Evolutionary conservation across 2,329 filamentous ascomycete species (phyloP).

Genomic region (Colletotrichum sp.): DNA sequence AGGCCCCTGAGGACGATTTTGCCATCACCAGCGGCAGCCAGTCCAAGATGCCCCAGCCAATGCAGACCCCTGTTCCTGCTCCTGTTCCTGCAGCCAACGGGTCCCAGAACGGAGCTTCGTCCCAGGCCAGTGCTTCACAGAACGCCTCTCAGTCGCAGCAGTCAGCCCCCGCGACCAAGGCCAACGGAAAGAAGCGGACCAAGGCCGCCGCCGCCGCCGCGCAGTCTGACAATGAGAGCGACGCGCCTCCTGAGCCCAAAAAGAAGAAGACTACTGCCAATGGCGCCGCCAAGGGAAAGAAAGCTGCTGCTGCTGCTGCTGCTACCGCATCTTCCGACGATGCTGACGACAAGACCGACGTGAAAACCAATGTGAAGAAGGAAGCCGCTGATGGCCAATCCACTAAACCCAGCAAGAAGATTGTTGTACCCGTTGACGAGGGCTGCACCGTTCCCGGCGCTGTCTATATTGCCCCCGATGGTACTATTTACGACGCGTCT

Average conservation of each 20-base stretch:
- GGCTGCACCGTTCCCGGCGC: conserved; percentile 39
- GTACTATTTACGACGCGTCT: conserved; percentile 78
- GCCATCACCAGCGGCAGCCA: conserved; percentile 17
- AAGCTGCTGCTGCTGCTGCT: not conserved
- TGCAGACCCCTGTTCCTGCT: not conserved
- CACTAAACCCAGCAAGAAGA: conserved; percentile 45
- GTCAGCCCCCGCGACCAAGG: not conserved
- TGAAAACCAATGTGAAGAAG: conserved; percentile 28
- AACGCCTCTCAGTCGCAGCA: not conserved
- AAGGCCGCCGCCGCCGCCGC: conserved; percentile 24
- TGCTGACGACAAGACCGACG: conserved; percentile 28
- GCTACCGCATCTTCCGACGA: conserved; percentile 17
- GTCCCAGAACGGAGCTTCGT: not conserved
- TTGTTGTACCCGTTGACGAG: conserved; percentile 57
- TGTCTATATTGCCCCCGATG: conserved; percentile 71
- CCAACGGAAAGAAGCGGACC: conserved; percentile 19
- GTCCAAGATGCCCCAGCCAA: not conserved
- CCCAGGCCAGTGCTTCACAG: not conserved
- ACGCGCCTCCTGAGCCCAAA: conserved; percentile 32
- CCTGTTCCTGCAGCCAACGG: not conserved
- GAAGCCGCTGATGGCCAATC: conserved; percentile 47
- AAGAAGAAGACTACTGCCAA: conserved; percentile 28
- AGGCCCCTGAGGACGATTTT: conserved; percentile 37
- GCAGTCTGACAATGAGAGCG: conserved; percentile 24
- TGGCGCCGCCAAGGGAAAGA: not conserved